Evolutionary conservation across 2,329 filamentous ascomycete species (phyloP).

Genomic region (Fusarium cicatricum): DNA sequence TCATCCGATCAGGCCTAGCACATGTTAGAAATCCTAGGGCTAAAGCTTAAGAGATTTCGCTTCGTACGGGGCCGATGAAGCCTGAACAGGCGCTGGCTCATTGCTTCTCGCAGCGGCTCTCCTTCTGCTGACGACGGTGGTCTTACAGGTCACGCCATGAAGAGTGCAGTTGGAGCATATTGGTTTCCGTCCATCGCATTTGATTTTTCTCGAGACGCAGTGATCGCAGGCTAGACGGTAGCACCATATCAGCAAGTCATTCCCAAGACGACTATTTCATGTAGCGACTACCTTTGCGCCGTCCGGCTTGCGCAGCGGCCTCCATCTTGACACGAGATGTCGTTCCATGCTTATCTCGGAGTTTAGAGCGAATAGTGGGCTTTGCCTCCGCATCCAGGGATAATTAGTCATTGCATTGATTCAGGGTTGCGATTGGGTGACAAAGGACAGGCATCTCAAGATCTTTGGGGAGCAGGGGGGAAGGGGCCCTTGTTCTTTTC

Average conservation of each 20-base stretch:
- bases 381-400: too few relatives aligned
- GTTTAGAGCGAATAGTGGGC: too few relatives aligned
- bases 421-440: too few relatives aligned
- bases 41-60: background rate
- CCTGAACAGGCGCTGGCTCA: background rate
- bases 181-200: slow-evolving; percentile 50
- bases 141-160: slow-evolving; percentile 46
- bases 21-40: background rate
- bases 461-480: too few relatives aligned
- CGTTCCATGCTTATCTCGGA: too few relatives aligned
- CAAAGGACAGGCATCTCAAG: too few relatives aligned
- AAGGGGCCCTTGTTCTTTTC: too few relatives aligned
- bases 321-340: slow-evolving; percentile 11
- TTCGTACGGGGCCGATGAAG: background rate
- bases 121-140: slow-evolving; percentile 13
- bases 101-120: slow-evolving; percentile 10
- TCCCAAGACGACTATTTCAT: rapidly evolving
- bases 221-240: slow-evolving; percentile 44
- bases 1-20: slow-evolving; percentile 20
- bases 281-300: slow-evolving; percentile 27
- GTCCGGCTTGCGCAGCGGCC: slow-evolving; percentile 14
- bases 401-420: too few relatives aligned
- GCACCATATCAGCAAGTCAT: background rate
- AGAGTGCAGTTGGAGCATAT: slow-evolving; percentile 50
- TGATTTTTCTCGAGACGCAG: slow-evolving; percentile 52